Conservation (phyloP, 2,329 filamentous ascomycete species). For the Talaromyces rugulosus region DNA sequence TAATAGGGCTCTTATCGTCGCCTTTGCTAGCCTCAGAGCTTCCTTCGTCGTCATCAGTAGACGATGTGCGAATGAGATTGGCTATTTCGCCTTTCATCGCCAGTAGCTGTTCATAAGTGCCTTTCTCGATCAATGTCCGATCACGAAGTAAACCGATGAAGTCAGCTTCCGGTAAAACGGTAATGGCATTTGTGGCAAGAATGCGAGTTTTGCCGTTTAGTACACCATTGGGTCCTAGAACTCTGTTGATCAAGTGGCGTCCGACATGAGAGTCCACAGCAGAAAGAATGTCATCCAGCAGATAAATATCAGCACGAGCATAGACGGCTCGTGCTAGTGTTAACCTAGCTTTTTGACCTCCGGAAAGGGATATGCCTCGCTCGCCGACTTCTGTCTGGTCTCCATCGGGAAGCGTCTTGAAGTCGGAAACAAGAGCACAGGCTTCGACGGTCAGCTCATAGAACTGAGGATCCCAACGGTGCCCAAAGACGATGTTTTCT, state of each 20-base stretch:
- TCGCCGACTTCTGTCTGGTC: constrained; percentile 97
- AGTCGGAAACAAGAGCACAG: constrained; percentile 87
- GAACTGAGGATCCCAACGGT: constrained; percentile 88
- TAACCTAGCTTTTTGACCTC: constrained; percentile 91
- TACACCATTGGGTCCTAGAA: constrained; percentile 79
- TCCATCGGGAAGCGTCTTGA: constrained; percentile 86
- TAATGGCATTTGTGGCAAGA: constrained; percentile 90
- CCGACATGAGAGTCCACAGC: constrained; percentile 99
- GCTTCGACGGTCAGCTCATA: constrained; percentile 91
- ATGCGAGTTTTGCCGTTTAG: constrained; percentile 83
- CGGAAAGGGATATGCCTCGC: constrained; percentile 90
- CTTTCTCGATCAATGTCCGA: constrained; percentile 77
- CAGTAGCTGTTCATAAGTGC: constrained; percentile 85
- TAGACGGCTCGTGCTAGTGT: constrained; percentile 93
- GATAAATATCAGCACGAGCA: constrained; percentile 90
- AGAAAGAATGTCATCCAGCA: constrained; percentile 89
- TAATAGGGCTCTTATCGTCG: constrained; percentile 58
- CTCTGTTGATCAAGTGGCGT: constrained; percentile 88
- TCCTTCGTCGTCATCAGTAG: constrained; percentile 41
- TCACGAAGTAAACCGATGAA: constrained; percentile 82
- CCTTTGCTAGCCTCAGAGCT: constrained; percentile 48
- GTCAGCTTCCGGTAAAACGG: constrained; percentile 82
- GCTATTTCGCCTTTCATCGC: constrained; percentile 90
- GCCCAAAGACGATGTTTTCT: constrained; percentile 95
- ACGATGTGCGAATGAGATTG: constrained; percentile 72